These are phyloP conservation scores for Geosmithia flava DNA, from an alignment of 2,329 filamentous ascomycete species.

Conservation along the genomic window DNA sequence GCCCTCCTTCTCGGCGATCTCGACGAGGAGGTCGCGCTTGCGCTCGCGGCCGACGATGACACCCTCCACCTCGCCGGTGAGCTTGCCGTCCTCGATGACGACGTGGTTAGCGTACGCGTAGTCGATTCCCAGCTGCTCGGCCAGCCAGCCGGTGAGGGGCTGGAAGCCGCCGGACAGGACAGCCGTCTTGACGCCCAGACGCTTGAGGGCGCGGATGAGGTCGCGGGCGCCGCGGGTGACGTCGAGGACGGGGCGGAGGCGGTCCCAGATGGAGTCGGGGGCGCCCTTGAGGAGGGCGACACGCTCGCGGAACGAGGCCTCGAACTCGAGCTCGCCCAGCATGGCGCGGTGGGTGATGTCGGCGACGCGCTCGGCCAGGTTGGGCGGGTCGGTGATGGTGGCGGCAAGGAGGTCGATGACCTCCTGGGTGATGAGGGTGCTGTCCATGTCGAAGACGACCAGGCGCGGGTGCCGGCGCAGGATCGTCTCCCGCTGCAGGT, in stretches of 20 bases:
- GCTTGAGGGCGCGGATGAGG: constrained; percentile 62
- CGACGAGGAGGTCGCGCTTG: constrained; percentile 58
- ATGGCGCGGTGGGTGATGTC: constrained; percentile 89
- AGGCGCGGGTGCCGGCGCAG: constrained; percentile 72
- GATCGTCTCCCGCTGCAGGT: constrained; percentile 60
- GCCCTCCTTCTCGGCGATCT: constrained; percentile 57
- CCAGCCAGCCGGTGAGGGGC: constrained; percentile 79
- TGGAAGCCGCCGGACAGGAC: constrained; percentile 89
- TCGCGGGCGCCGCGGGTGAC: constrained; percentile 72
- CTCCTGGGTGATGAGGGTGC: constrained; percentile 91
- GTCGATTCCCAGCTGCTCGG: constrained; percentile 68
- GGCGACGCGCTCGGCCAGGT: constrained; percentile 71
- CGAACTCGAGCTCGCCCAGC: constrained; percentile 91
- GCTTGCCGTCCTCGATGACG: constrained; percentile 42
- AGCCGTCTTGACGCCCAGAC: constrained; percentile 73
- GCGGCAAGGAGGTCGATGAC: constrained; percentile 92
- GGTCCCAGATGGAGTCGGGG: constrained; percentile 64
- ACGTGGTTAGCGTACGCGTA: constrained; percentile 84
- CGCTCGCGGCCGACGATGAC: constrained; percentile 65
- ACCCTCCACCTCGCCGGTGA: constrained; percentile 63
- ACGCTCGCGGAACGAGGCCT: constrained; percentile 67
- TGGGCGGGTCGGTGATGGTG: constrained; percentile 54
- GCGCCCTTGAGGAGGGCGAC: constrained; percentile 74
- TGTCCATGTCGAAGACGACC: constrained; percentile 98
- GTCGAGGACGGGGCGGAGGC: constrained; percentile 61